phyloP scores from a whole-genome alignment of 257 asterid genomes.

The Jacaranda copaia region DNA sequence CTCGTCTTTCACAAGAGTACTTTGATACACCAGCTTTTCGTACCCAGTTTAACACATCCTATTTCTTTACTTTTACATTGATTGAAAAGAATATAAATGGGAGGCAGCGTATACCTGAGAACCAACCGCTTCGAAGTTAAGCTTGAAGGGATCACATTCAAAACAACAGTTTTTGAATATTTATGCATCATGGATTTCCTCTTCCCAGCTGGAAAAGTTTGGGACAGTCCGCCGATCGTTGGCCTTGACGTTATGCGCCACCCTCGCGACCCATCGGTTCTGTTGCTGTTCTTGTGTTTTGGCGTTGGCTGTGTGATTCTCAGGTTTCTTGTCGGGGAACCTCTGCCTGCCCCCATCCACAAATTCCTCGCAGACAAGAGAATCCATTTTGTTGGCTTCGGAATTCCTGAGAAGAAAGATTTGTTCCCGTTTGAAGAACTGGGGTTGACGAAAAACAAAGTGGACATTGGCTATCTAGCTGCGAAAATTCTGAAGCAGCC shows the following conservation, averaged over 20 bases:
- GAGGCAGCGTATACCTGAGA: slow-evolving; percentile 69
- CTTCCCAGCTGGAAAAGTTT: slow-evolving; percentile 67
- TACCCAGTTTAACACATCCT: background rate
- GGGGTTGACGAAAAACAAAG: slow-evolving; percentile 51
- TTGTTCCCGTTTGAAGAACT: slow-evolving; percentile 74
- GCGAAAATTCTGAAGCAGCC: slow-evolving; percentile 62
- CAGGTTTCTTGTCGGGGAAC: slow-evolving; percentile 59
- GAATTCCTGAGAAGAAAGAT: slow-evolving; percentile 72
- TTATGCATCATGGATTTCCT: slow-evolving; percentile 75
- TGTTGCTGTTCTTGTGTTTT: slow-evolving; percentile 68
- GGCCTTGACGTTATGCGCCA: slow-evolving; percentile 89
- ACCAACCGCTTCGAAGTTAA: slow-evolving; percentile 84
- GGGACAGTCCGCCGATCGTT: slow-evolving; percentile 75
- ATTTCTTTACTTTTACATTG: background rate
- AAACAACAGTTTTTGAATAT: slow-evolving; percentile 70
- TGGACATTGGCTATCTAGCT: slow-evolving; percentile 78
- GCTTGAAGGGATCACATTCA: slow-evolving; percentile 89
- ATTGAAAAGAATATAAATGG: slow-evolving; percentile 44
- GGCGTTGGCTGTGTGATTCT: slow-evolving; percentile 86
- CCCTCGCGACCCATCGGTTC: slow-evolving; percentile 73
- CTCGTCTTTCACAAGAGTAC: background rate
- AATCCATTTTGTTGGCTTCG: slow-evolving; percentile 77
- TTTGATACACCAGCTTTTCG: background rate
- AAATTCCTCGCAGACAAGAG: slow-evolving; percentile 69
- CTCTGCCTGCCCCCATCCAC: slow-evolving; percentile 54